A percentile compares a stretch with the other conserved stretches of the same genome.
phyloP scores from a whole-genome alignment of 129 eudicot genomes.

The Lactuca sativa region DNA sequence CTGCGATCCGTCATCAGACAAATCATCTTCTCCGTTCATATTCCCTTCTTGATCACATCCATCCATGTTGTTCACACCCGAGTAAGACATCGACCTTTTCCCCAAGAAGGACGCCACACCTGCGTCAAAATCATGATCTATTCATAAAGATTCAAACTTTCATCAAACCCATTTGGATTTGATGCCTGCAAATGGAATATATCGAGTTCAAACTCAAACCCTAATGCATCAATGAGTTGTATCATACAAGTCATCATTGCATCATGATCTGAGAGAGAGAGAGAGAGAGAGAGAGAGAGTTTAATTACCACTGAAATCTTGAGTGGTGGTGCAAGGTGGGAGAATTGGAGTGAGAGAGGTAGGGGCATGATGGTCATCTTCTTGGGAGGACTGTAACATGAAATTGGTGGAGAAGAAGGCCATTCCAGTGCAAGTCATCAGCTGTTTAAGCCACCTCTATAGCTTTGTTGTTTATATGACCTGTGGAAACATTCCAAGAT shows the following conservation, averaged over 20 bases:
- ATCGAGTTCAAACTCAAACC: slow-evolving; percentile 2
- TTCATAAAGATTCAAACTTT: slow-evolving; percentile 9
- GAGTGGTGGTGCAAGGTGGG: slow-evolving; percentile 63
- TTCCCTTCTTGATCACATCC: slow-evolving; percentile 49
- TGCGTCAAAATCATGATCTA: slow-evolving; percentile 17
- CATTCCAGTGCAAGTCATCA: slow-evolving; percentile 67
- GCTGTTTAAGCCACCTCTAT: slow-evolving; percentile 31
- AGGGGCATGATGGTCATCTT: slow-evolving; percentile 54
- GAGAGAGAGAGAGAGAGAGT: slow-evolving; percentile 24
- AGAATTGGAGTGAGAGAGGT: slow-evolving; percentile 60
- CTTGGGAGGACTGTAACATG: slow-evolving; percentile 71
- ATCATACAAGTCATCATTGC: slow-evolving; percentile 9
- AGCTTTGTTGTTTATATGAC: slow-evolving; percentile 19
- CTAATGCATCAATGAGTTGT: slow-evolving; percentile 24
- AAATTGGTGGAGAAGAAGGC: slow-evolving; percentile 81
- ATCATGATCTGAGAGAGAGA: slow-evolving; percentile 15
- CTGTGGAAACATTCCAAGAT: slow-evolving; percentile 25
- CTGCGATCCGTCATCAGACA: slow-evolving; percentile 84
- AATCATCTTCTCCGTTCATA: slow-evolving; percentile 62
- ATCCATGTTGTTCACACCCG: slow-evolving; percentile 53
- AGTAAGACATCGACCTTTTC: slow-evolving; percentile 80
- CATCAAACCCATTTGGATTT: neutral
- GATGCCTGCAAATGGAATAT: neutral
- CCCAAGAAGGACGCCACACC: slow-evolving; percentile 74
- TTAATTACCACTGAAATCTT: slow-evolving; percentile 72